Base-by-base conservation (phyloP, 2,329 filamentous ascomycete genomes). In the Stachybotrys elegans region DNA sequence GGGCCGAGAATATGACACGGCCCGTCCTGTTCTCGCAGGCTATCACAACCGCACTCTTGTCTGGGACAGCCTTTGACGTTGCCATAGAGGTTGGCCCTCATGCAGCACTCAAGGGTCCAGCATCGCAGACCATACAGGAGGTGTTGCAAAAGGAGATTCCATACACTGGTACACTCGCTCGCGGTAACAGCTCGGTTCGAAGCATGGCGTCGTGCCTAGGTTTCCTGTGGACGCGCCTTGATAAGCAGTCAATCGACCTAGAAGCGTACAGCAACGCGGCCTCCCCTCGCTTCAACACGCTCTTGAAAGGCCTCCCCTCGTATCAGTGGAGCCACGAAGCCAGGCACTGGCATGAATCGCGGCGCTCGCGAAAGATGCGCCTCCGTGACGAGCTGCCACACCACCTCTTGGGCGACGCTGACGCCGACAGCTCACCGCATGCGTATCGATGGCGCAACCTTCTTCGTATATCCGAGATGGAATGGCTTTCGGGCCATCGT, bases 401-500 rank as follows among this genome's bases (percentile, higher is more conserved):
- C 25, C 25, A 8, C 8, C 25, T 29, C 14, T 14, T 29, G 45
- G 53, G 21, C 32, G 9, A 29, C 25, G 14, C 14, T 14, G 8
- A 8, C 9, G 9, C 25, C 14, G 25, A 29, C 14, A 29, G 25
- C 25, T 8, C 25, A 8, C 25, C 25, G 25, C 25, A 29, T 14
- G 9, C 8, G 8, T 29, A 51, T 9, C 48, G 51, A 8, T 62
- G 58, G 58, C 31, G 45, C 3, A 58, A 60, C 38, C 27, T 55
- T 7, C 47, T 63, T 14, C 47, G 47, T 3, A 43, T 48, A 0
- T 36, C 43, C 1, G 57, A 65, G 21, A 43, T 63, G 1, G 49
- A 56, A 1, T 75, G 71, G 72, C 49, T 74, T 2, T 32, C 49
- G 1, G 61, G 69, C 6, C 70, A 75, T 22, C 43, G 48, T 4